phyloP scores from a whole-genome alignment of 345 rosid species.

The Camelina laxa region DNA sequence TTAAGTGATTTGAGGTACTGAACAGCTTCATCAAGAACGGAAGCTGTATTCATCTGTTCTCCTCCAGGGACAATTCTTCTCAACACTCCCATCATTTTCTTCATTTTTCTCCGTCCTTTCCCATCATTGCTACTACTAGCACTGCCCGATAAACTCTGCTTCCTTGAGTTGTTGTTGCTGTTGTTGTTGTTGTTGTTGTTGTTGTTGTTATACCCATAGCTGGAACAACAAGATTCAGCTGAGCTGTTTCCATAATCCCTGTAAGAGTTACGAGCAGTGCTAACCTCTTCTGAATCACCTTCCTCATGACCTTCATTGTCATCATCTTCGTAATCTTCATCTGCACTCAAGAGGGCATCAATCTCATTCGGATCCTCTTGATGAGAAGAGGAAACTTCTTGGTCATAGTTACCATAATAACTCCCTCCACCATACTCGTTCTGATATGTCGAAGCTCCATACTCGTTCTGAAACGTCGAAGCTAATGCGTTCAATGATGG shows the following conservation, averaged over 20 bases:
- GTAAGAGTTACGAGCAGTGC: conserved; percentile 64
- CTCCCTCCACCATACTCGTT: conserved; percentile 49
- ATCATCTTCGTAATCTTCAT: conserved; percentile 58
- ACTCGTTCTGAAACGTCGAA: conserved; percentile 48
- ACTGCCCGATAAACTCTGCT: conserved; percentile 48
- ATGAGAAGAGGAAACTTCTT: conserved; percentile 55
- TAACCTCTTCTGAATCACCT: conserved; percentile 68
- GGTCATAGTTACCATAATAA: conserved; percentile 43
- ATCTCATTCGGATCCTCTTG: conserved; percentile 88
- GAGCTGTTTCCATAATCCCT: conserved; percentile 55
- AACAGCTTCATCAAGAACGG: conserved; percentile 84
- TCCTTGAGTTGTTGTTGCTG: conserved; percentile 40
- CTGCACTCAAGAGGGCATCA: conserved; percentile 75
- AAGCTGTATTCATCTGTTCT: conserved; percentile 69
- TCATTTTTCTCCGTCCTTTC: conserved; percentile 67
- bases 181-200: conserved; percentile 8
- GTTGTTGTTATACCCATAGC: conserved; percentile 44
- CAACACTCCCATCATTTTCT: conserved; percentile 75
- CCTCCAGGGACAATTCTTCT: conserved; percentile 80
- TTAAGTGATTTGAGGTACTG: conserved; percentile 81
- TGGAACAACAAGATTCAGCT: conserved; percentile 66
- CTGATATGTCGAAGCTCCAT: conserved; percentile 45
- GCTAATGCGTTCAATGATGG: conserved; percentile 53
- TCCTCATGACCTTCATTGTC: conserved; percentile 40
- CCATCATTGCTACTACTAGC: conserved; percentile 52